These are phyloP conservation scores for Triticum timopheevii DNA, from an alignment of 176 grass and related monocot species.

Conservation along the genomic window DNA sequence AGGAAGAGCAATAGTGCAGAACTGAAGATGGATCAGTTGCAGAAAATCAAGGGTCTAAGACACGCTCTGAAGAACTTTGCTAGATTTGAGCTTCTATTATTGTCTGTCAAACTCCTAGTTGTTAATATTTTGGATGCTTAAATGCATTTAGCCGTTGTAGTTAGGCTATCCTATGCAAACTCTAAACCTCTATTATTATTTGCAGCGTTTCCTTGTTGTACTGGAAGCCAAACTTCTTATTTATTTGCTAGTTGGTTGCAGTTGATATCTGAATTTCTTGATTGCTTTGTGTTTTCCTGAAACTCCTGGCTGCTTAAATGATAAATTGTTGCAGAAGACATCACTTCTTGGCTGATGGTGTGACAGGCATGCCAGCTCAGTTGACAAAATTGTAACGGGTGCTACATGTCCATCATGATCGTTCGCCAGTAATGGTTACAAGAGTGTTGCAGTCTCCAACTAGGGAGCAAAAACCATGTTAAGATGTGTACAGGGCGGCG, in stretches of 20 bases:
- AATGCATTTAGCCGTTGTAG: not conserved
- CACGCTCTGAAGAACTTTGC: not conserved
- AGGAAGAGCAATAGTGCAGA: too few species aligned
- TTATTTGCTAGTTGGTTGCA: not conserved
- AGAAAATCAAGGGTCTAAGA: not conserved
- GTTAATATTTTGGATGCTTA: not conserved
- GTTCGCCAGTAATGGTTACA: too few species aligned
- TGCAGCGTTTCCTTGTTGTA: not conserved
- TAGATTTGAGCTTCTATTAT: not conserved
- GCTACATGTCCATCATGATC: too few species aligned
- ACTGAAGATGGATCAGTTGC: not conserved
- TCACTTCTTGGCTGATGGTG: not conserved
- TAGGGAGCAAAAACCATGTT: too few species aligned
- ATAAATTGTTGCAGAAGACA: not conserved
- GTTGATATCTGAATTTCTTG: not conserved
- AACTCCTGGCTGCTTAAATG: not conserved
- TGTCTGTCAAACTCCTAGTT: not conserved
- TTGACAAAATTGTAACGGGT: not conserved
- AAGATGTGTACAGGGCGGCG: too few species aligned
- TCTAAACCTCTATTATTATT: not conserved
- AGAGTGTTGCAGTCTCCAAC: too few species aligned
- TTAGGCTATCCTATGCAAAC: conserved; percentile 18
- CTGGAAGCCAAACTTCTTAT: not conserved
- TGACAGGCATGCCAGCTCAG: not conserved
- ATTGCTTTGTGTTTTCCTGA: not conserved